Evolutionary conservation across 495 filamentous ascomycete genomes (phyloP), one percentile per base, ranked within the genome.

Genomic region (Penicillium lividum): DNA sequence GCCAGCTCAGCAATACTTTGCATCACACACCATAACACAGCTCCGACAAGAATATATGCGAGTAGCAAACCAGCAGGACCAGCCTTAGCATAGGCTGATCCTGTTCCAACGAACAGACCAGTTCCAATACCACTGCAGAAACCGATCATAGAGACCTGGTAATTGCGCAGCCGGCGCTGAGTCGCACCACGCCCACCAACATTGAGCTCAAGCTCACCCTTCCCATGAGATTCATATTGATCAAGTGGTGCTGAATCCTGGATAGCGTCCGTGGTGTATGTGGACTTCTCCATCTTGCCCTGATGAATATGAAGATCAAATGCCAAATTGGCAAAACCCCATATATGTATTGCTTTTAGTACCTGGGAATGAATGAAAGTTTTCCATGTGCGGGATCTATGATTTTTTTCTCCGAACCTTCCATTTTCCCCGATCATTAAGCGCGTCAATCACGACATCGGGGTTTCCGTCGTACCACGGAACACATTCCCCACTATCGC

Each of bases 71-170:
- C 86, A 1, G 85, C 79, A 13, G 89, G 89, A 27, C 89, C 88
- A 55, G 86, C 79, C 50, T 78, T 83, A 27, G 82, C 78, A 51
- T 91, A 82, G 8, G 87, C 87, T 44, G 78, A 76, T 30, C 89
- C 89, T 28, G 85, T 89, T 58, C 90, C 88, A 29, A 92, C 69
- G 75, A 92, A 92, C 51, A 92, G 75, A 65, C 89, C 89, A 5
- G 89, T 92, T 22, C 89, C 90, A 65, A 91, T 72, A 36, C 71
- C 73, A 58, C 73, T 63, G 57, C 68, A 73, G 59, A 76, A 70
- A 5, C 70, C 73, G 53, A 76, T 76, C 73, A 76, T 76, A 50
- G 62, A 68, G 34, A 76, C 64, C 55, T 76, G 73, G 29, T 76
- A 76, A 50, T 73, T 71, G 44, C 67, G 67, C 48, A 76, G 65